Base-by-base conservation (phyloP, 129 eudicot genomes). In the Flaveria robusta region DNA sequence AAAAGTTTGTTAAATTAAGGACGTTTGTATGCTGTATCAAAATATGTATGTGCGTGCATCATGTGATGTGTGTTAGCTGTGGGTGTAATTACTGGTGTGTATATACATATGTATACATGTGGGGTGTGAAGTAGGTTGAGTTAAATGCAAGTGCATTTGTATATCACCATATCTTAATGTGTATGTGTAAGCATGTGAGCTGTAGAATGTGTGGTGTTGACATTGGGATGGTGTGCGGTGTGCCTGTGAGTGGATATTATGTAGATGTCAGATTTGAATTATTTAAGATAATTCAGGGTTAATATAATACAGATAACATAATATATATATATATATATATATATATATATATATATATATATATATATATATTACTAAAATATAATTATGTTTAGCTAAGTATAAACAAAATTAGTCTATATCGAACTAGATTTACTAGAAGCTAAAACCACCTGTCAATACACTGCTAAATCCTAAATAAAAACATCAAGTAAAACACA, bases 61-160 rank as follows among this genome's bases (percentile, higher is more conserved):
- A 70, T 47, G 56, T 39, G 58, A 58, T 58, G 42, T 49, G 74
- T 15, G 24, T 26, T 26, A 70, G 60, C 60, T 23, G 43, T 46
- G 42, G 42, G 5, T 49, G 74, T 14, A 50, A 3, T 70, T 50
- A 50, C 29, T 29, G 75, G 5, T 50, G 15, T 69, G 62, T 50
- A 39, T 26, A 2, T 6, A 29, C 45, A 65, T 34, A n/a, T 11
- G 29, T 51, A 34, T 34, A 7, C 26, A 9, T 34, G 27, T 34
- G 49, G 15, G 15, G 46, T 2, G 46, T 37, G 65, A 51, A 71
- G 76, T 29, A 51, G 29, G 47, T 71, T 51, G 9, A 59, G 31
- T 59, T 59, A 72, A 34, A 64, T 74, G 69, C 23, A 62, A 62
- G 27, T 29, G 62, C 45, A 3, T 59, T 6, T 58, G 3, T 49